These are phyloP conservation scores for Suillus occidentalis DNA, from an alignment of 768 basidiomycete species.

Conservation along the genomic window DNA sequence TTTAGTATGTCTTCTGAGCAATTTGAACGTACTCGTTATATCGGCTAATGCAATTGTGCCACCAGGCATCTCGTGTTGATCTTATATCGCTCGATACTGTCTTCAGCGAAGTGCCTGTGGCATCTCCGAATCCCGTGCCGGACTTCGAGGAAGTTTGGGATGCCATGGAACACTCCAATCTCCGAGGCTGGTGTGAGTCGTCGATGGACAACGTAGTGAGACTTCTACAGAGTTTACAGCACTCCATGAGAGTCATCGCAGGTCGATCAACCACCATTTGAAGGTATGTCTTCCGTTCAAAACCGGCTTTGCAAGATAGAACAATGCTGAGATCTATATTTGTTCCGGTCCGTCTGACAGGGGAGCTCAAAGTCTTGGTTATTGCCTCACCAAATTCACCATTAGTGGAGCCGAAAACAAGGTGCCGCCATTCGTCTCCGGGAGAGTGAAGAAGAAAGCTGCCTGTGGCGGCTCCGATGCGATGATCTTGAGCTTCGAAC, in stretches of 20 bases:
- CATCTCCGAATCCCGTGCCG: constrained; percentile 16
- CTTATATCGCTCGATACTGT: constrained; percentile 78
- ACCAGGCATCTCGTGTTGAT: constrained; percentile 44
- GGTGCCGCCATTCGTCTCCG: constrained; percentile 53
- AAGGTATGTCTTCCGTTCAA: constrained; percentile 43
- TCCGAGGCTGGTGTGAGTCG: constrained; percentile 70
- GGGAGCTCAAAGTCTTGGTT: constrained; percentile 65
- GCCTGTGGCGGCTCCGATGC: constrained; percentile 70
- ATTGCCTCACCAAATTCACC: constrained; percentile 21
- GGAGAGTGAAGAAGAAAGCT: constrained; percentile 67
- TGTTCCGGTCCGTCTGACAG: constrained; percentile 32
- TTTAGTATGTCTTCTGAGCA: constrained; percentile 17
- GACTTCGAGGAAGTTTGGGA: constrained; percentile 65
- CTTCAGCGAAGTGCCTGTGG: constrained; percentile 50
- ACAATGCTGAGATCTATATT: constrained; percentile 5
- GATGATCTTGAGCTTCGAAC: constrained; percentile 43
- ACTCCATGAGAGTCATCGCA: constrained; percentile 50
- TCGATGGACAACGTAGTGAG: constrained; percentile 55
- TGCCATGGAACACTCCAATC: constrained; percentile 40
- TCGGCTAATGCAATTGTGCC: constrained; percentile 14
- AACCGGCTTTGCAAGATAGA: too few relatives aligned
- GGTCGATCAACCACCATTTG: constrained; percentile 56
- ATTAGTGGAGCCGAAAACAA: constrained; percentile 5
- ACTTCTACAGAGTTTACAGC: constrained; percentile 49
- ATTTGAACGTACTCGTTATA: background rate